Base-by-base conservation (phyloP, 345 rosid species). In the Clausena lansium region DNA sequence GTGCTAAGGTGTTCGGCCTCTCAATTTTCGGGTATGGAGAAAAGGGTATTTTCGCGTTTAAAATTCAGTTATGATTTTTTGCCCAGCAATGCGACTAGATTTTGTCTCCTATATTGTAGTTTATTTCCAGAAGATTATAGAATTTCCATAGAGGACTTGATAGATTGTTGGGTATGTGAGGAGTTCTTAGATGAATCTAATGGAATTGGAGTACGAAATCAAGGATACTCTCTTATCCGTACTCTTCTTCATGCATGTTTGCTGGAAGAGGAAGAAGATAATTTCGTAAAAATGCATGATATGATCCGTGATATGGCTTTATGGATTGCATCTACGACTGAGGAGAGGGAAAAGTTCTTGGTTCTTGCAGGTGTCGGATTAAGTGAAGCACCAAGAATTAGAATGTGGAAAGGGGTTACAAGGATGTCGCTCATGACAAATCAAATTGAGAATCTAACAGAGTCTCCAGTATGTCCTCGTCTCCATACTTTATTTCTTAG, bases 121-220 rank as follows among this genome's bases (percentile, higher is more conserved):
- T 25, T 84, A 36, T 82, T 77, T 54, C 85, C 85, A 0, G 85
- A 79, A 36, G 81, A 81, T 45, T 45, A 45, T 45, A 45, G 50
- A 45, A 45, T 45, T 45, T 45, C 50, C 50, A 3, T 45, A 45
- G 50, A 2, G 1, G 6, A 61, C 13, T 60, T 80, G 33, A 74
- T 77, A 70, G 75, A 77, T 24, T 76, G 35, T 14, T 82, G 85
- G 88, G 22, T 71, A 1, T 64, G 36, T 5, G 86, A 88, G 75
- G 84, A 81, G 10, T 32, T 87, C 52, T 25, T 84, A 7, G 79
- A 47, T 71, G 84, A 70, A 33, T 4, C 13, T 47, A 67, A 39
- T 3, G 19, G 15, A 14, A 32, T 50, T 30, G 55, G 14, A 11
- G 67, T 55, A 13, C 27, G 47, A 45, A 45, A 45, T 45, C 50